phyloP scores from a whole-genome alignment of 2,329 filamentous ascomycete species.

The Pyrenophora teres region DNA sequence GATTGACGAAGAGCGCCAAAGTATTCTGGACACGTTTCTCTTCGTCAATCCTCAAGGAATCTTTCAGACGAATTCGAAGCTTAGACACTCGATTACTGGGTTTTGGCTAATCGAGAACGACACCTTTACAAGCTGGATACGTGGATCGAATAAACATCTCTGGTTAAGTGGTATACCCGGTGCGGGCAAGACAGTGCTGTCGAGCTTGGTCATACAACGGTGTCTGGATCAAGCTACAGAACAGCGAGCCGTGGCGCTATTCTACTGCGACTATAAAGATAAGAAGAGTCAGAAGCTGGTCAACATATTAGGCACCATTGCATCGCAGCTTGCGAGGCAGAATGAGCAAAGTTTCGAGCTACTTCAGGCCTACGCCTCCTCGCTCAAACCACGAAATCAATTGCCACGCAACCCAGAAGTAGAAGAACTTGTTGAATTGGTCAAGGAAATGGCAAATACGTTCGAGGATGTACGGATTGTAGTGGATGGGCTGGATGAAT shows the following conservation, averaged over 20 bases:
- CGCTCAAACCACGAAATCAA: not conserved
- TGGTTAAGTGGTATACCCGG: slow-evolving; percentile 19
- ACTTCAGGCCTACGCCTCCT: slow-evolving; percentile 14
- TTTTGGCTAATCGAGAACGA: slow-evolving; percentile 10
- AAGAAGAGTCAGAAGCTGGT: slow-evolving; percentile 13
- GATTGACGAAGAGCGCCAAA: slow-evolving; percentile 2
- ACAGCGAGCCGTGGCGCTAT: slow-evolving; percentile 16
- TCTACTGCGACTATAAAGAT: slow-evolving; percentile 44
- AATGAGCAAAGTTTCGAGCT: slow-evolving; percentile 17
- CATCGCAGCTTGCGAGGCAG: slow-evolving; percentile 40
- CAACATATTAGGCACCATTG: slow-evolving; percentile 33
- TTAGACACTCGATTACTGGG: not conserved
- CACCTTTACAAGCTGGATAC: slow-evolving; percentile 8
- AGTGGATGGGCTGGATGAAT: slow-evolving; percentile 38
- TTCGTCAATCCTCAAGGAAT: slow-evolving; percentile 5
- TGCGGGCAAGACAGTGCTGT: slow-evolving; percentile 18
- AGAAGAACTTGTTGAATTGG: slow-evolving; percentile 3
- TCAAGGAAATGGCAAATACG: slow-evolving; percentile 12
- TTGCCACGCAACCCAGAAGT: not conserved
- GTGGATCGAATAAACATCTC: not conserved
- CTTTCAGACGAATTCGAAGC: not conserved
- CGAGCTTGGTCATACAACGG: slow-evolving; percentile 9
- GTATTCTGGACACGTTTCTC: slow-evolving; percentile 11
- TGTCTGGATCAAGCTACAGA: not conserved
- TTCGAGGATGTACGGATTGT: slow-evolving; percentile 26